phyloP scores from a whole-genome alignment of 2,329 filamentous ascomycete genomes.

The Aspergillus chevalieri region DNA sequence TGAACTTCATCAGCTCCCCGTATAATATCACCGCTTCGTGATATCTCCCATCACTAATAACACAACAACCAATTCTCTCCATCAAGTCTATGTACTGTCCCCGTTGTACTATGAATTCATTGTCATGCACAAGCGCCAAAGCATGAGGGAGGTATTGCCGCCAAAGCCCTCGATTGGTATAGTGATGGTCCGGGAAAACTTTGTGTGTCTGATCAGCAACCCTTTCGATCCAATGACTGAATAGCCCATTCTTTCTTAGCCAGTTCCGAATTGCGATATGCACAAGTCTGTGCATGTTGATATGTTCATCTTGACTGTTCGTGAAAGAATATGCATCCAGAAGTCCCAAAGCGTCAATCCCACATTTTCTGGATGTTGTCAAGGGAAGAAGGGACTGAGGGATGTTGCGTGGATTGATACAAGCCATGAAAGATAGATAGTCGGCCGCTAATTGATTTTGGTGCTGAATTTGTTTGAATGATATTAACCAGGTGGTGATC shows the following conservation, averaged over 20 bases:
- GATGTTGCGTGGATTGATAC: constrained; percentile 9
- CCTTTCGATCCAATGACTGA: neutral
- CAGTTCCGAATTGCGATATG: constrained; percentile 11
- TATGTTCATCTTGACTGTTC: constrained; percentile 1
- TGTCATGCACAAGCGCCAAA: neutral
- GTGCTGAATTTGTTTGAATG: constrained; percentile 10
- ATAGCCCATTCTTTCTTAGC: constrained; percentile 4
- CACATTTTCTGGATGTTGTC: neutral
- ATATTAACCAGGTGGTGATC: constrained; percentile 10
- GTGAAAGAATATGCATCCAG: constrained; percentile 11
- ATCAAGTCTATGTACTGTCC: neutral
- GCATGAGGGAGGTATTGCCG: constrained; percentile 11
- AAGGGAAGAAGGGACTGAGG: constrained; percentile 9
- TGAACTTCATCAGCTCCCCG: neutral
- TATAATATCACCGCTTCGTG: neutral
- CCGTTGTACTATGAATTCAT: neutral
- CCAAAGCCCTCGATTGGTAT: constrained; percentile 8
- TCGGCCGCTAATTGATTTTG: constrained; percentile 1
- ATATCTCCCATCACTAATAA: constrained; percentile 4
- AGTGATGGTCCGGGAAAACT: constrained; percentile 4
- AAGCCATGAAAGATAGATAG: constrained; percentile 12
- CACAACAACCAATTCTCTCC: neutral
- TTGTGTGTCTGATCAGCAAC: constrained; percentile 2
- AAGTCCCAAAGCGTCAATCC: constrained; percentile 8
- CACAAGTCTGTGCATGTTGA: constrained; percentile 12